Base-by-base conservation (phyloP, 495 filamentous ascomycete genomes). In the Elaphomyces granulatus region DNA sequence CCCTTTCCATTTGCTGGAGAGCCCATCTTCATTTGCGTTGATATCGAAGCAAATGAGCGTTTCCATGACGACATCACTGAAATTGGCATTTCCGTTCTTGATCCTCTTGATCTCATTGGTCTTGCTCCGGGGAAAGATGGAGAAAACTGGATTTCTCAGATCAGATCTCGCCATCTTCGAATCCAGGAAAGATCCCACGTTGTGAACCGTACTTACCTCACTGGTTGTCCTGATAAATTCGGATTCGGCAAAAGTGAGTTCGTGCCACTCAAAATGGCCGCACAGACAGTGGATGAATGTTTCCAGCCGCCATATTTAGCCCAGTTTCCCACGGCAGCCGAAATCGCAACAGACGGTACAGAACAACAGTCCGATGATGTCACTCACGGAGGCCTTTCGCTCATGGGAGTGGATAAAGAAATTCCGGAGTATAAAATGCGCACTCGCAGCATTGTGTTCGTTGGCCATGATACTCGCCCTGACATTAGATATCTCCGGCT, bases 71-170 rank as follows among this genome's bases (percentile, higher is more conserved):
- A 68, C 1, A 62, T 95, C 43, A 93, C 86, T 3, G 90, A 98
- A 53, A 67, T 98, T 38, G 90, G 90, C 23, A 67, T 98, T 35
- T 78, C 84, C 7, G 75, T 71, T 8, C 72, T 98, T 15, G 90
- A 98, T 58, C 85, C 80, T 2, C 45, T 58, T 8, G 71, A 81
- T 42, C 59, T 71, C 21, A 45, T 47, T 14, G 54, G 51, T 9
- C 17, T 75, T 17, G 47, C 73, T 2, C 82, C 83, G 15, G 80
- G 81, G 8, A 45, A 65, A 8, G 51, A 57, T 23, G 80, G 75
- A 3, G 43, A 58, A 33, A 64, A 75, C 42, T 87, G 87, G 88
- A 63, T 70, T 8, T 47, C 60, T 1, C 52, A 65, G 17, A 78
- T 96, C 44, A 61, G 67, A 30, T 72, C 74, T 12, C 71, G 77